Evolutionary conservation across 2,329 filamentous ascomycete genomes (phyloP).

Genomic region (Monosporascus sp.): DNA sequence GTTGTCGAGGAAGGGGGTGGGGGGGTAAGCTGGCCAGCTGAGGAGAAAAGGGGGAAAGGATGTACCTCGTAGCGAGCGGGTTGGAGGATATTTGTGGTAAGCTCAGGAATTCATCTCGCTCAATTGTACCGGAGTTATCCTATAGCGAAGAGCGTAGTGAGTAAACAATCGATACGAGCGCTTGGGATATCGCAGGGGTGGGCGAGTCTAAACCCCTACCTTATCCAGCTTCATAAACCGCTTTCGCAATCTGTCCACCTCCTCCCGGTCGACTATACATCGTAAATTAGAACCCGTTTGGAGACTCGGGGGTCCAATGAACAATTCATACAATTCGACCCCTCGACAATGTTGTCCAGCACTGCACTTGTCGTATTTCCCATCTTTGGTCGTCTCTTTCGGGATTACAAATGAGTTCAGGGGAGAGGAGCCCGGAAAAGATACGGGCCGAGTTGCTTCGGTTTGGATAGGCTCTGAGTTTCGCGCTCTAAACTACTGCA

Average conservation of each 20-base stretch:
- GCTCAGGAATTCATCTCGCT: constrained; percentile 95
- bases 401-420: constrained; percentile 9
- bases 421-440: no score
- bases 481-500: no score
- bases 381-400: constrained; percentile 39
- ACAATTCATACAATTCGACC: constrained; percentile 76
- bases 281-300: constrained; percentile 9
- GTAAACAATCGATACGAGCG: constrained; percentile 5
- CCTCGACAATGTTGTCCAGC: constrained; percentile 92
- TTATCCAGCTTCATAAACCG: constrained; percentile 99
- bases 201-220: constrained; percentile 43
- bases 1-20: no score
- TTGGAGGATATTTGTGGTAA: constrained; percentile 97
- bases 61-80: constrained; percentile 86
- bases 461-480: background rate
- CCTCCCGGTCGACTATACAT: constrained; percentile 81
- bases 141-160: constrained; percentile 30
- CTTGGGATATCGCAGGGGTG: background rate
- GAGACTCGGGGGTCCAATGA: constrained; percentile 6
- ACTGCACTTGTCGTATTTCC: constrained; percentile 68
- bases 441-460: no score
- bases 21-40: background rate
- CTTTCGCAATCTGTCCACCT: constrained; percentile 92
- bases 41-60: background rate
- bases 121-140: constrained; percentile 98